phyloP scores from a whole-genome alignment of 2,329 filamentous ascomycete genomes.

The Neoscytalidium dimidiatum region DNA sequence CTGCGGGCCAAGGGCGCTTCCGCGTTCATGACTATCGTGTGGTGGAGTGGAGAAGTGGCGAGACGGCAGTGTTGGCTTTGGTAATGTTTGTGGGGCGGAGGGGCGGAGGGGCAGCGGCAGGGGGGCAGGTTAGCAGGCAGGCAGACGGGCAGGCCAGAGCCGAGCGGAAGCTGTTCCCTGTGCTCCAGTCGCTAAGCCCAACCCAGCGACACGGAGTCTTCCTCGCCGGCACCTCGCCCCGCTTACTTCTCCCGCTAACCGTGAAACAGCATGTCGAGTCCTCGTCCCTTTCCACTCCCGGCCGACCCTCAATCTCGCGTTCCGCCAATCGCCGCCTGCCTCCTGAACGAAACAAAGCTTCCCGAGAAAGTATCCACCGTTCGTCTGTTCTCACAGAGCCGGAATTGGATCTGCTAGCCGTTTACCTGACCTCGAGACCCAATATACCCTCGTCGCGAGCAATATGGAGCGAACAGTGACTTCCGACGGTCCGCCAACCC shows the following conservation, averaged over 20 bases:
- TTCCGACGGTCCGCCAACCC: slow-evolving; percentile 4
- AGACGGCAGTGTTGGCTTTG: not conserved
- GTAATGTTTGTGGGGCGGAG: not conserved
- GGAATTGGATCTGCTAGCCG: not conserved
- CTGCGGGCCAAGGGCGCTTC: not conserved
- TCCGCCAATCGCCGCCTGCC: not conserved
- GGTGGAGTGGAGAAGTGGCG: not conserved
- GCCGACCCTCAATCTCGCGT: not conserved
- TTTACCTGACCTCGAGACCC: not conserved
- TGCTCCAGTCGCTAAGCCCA: slow-evolving; percentile 6
- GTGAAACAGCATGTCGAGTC: not conserved
- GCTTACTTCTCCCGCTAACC: not conserved
- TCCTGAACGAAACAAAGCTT: not conserved
- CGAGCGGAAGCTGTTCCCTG: not conserved
- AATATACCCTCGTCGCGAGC: not conserved
- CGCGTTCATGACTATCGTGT: not conserved
- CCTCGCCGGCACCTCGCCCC: not conserved
- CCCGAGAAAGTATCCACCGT: not conserved
- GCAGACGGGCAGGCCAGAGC: no score
- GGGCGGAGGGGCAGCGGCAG: no score
- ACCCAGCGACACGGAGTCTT: not conserved
- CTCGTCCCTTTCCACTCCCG: not conserved
- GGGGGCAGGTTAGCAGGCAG: no score
- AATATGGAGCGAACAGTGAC: not conserved
- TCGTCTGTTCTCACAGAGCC: not conserved